Evolutionary conservation across 352 stramenopile species (phyloP).

Genomic region (Pythium apleroticum): DNA sequence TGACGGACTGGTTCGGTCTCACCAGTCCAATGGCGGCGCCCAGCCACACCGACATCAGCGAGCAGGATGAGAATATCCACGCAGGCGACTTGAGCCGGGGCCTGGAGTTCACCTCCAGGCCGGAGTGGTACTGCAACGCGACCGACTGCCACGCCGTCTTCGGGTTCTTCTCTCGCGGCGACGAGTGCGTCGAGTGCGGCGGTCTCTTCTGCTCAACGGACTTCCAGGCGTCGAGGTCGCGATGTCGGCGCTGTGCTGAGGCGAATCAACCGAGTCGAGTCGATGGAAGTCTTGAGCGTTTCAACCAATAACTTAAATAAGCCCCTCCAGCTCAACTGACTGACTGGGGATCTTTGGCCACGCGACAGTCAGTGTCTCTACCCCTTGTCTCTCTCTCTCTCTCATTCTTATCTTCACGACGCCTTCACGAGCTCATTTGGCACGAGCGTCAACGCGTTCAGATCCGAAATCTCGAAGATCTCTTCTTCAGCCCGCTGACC

Average conservation of each 20-base stretch:
- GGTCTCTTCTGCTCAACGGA: constrained; percentile 63
- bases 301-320: constrained; percentile 25
- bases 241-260: constrained; percentile 6
- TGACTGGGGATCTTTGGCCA: background rate
- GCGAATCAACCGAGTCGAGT: background rate
- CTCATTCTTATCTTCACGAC: constrained; percentile 6
- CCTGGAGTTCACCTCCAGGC: constrained; percentile 51
- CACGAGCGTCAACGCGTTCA: constrained; percentile 17
- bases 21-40: background rate
- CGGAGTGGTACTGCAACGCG: constrained; percentile 77
- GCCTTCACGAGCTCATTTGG: background rate
- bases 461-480: constrained; percentile 23
- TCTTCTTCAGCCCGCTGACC: constrained; percentile 14
- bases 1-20: constrained; percentile 18
- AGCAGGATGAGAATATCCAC: background rate
- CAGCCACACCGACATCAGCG: background rate
- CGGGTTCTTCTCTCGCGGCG: constrained; percentile 54
- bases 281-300: background rate
- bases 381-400: background rate
- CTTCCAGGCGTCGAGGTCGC: constrained; percentile 24
- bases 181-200: constrained; percentile 47
- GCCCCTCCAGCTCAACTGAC: background rate
- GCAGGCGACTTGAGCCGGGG: background rate
- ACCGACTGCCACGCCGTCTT: constrained; percentile 62
- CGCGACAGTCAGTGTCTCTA: background rate